Evolutionary conservation across 176 grass and related monocot species (phyloP).

Genomic region (Paspalum notatum): DNA sequence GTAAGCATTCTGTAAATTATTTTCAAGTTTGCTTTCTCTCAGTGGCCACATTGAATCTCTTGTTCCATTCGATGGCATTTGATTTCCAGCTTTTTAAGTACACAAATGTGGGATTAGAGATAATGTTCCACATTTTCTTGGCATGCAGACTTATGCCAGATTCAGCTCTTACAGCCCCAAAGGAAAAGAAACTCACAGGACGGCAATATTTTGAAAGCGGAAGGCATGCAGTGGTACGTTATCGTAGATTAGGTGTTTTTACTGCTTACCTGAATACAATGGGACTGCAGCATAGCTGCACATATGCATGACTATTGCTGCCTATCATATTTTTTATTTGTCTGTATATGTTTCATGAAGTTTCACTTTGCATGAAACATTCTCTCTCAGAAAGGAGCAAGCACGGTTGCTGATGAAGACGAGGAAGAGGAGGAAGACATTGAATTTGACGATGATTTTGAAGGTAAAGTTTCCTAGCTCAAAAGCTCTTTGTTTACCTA

Average conservation of each 20-base stretch:
- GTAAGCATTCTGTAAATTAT: constrained; percentile 58
- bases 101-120: constrained; percentile 11
- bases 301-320: constrained; percentile 30
- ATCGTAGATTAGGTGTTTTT: constrained; percentile 3
- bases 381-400: constrained; percentile 78
- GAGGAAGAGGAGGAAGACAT: constrained; percentile 97
- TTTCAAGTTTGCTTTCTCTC: constrained; percentile 7
- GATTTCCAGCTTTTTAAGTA: constrained; percentile 4
- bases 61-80: constrained; percentile 12
- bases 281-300: constrained; percentile 28
- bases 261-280: constrained; percentile 15
- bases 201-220: constrained; percentile 96
- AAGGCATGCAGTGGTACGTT: constrained; percentile 73
- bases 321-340: constrained; percentile 23
- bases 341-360: background rate
- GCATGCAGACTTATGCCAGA: constrained; percentile 93
- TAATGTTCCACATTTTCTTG: constrained; percentile 42
- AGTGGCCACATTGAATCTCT: constrained; percentile 29
- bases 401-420: constrained; percentile 66
- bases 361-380: constrained; percentile 27
- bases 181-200: constrained; percentile 91
- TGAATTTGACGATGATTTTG: constrained; percentile 93
- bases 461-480: constrained; percentile 58
- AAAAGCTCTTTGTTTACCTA: background rate
- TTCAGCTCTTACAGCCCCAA: constrained; percentile 79